phyloP scores from a whole-genome alignment of 202 grass and related monocot genomes.

The Schoenoplectus tabernaemontani region DNA sequence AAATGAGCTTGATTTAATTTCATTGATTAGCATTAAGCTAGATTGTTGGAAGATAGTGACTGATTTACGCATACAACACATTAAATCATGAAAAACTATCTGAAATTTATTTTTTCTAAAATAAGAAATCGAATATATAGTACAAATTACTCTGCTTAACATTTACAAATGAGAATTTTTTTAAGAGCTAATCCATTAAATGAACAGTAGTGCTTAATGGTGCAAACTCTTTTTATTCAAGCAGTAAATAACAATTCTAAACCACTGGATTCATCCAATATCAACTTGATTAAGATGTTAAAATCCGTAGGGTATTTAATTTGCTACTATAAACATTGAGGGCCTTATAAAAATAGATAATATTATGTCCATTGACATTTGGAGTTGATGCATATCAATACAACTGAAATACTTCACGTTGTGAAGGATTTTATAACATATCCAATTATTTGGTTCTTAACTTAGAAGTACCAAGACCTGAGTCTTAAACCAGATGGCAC shows the following conservation, averaged over 20 bases:
- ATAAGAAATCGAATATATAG: neutral
- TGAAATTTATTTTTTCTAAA: neutral
- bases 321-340: neutral
- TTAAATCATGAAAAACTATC: neutral
- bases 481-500: neutral
- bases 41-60: neutral
- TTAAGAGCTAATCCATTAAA: neutral
- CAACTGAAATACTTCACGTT: neutral
- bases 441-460: neutral
- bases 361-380: neutral
- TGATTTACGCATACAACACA: neutral
- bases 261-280: neutral
- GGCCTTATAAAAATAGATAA: neutral
- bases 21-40: neutral
- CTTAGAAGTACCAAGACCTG: too few species aligned
- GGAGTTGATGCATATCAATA: neutral
- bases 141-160: neutral
- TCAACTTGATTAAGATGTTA: neutral
- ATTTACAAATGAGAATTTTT: neutral
- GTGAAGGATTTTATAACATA: neutral
- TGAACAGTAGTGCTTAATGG: neutral
- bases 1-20: too few species aligned
- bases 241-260: neutral
- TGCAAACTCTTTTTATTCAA: neutral
- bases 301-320: neutral